These are phyloP conservation scores for Erodium trifolium DNA, from an alignment of 441 rosid genomes.

Conservation along the genomic window DNA sequence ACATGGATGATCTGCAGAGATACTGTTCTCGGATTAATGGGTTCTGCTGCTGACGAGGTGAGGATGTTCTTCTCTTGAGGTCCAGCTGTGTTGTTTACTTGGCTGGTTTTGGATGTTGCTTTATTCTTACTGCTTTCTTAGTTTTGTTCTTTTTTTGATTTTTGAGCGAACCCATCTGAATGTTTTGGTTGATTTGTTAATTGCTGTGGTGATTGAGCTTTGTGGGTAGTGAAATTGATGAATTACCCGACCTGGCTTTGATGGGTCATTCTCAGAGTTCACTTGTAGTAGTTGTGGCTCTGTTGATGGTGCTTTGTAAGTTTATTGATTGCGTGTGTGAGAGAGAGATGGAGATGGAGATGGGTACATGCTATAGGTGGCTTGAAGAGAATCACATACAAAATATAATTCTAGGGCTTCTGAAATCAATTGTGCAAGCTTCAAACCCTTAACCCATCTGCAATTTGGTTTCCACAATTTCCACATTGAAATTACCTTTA, in stretches of 20 bases:
- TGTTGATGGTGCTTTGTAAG: too few species aligned
- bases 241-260: background rate
- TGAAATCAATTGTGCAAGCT: background rate
- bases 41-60: slow-evolving; percentile 4
- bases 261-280: background rate
- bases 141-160: background rate
- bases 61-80: background rate
- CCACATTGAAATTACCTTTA: background rate
- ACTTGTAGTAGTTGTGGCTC: background rate
- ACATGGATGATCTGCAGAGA: background rate
- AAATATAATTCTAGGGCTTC: background rate
- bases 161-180: background rate
- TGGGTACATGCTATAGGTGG: too few species aligned
- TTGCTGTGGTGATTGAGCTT: background rate
- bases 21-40: background rate
- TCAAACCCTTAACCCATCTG: background rate
- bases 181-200: background rate
- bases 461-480: background rate
- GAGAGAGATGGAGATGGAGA: too few species aligned
- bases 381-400: too few species aligned
- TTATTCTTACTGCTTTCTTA: background rate
- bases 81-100: background rate
- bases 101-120: background rate
- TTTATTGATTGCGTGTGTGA: too few species aligned
- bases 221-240: background rate